A percentile compares a stretch with the other conserved stretches of the same genome.
Conservation (phyloP, 2,329 filamentous ascomycete species). For the Ophiocordyceps unilateralis region DNA sequence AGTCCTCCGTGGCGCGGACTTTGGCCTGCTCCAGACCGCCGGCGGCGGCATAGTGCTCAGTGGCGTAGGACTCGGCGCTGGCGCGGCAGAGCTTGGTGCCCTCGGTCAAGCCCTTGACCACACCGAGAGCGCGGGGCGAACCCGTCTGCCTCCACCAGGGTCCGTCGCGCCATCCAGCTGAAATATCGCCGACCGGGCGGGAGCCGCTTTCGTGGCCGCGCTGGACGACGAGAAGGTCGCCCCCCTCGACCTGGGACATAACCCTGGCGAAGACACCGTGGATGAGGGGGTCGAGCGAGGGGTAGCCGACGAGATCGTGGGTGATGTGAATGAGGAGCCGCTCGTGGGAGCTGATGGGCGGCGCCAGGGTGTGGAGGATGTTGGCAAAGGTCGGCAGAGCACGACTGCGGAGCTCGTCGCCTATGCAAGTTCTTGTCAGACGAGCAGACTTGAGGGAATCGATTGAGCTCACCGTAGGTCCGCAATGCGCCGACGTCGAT, state of each 20-base stretch:
- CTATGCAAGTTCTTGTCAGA: slow-evolving; percentile 23
- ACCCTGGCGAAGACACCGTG: slow-evolving; percentile 84
- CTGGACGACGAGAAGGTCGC: slow-evolving; percentile 85
- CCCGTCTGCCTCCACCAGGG: slow-evolving; percentile 81
- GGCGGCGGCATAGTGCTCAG: slow-evolving; percentile 62
- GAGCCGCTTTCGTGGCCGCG: slow-evolving; percentile 72
- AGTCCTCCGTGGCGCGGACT: slow-evolving; percentile 57
- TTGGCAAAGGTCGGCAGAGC: slow-evolving; percentile 90
- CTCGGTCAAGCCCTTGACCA: slow-evolving; percentile 65
- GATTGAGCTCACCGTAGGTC: slow-evolving; percentile 15
- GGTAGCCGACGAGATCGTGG: slow-evolving; percentile 88
- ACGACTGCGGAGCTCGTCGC: slow-evolving; percentile 69
- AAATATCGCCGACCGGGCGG: slow-evolving; percentile 40
- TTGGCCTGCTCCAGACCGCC: slow-evolving; percentile 72
- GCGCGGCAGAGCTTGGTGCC: slow-evolving; percentile 84
- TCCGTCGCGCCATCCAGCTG: slow-evolving; percentile 72
- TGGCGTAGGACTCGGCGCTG: slow-evolving; percentile 72
- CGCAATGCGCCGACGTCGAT: slow-evolving; percentile 61
- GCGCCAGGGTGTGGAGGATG: slow-evolving; percentile 85
- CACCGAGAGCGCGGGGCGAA: slow-evolving; percentile 56
- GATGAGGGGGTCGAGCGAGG: slow-evolving; percentile 81
- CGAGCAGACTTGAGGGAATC: background rate
- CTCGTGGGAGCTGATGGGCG: slow-evolving; percentile 92
- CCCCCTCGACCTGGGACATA: slow-evolving; percentile 98
- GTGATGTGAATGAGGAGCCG: slow-evolving; percentile 94